Evolutionary conservation across 2,329 filamentous ascomycete genomes (phyloP).

Genomic region (Cladosporium sp.): DNA sequence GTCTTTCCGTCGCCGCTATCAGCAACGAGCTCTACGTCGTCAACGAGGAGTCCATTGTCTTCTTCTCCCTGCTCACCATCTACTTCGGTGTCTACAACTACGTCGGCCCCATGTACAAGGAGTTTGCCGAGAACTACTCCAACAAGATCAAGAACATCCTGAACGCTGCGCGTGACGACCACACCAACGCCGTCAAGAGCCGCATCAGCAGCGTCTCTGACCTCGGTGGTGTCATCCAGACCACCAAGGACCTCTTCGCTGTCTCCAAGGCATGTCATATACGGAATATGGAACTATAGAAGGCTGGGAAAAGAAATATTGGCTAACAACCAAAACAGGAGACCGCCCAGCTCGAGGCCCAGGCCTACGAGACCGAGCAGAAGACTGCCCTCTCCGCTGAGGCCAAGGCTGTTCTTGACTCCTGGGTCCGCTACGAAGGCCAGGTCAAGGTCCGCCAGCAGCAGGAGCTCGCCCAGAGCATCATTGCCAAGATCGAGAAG

Average conservation of each 20-base stretch:
- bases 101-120: slow-evolving; percentile 84
- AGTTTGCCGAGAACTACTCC: slow-evolving; percentile 88
- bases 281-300: neutral
- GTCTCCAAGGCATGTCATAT: slow-evolving; percentile 82
- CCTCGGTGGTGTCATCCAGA: slow-evolving; percentile 88
- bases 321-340: slow-evolving; percentile 60
- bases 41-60: slow-evolving; percentile 97
- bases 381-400: slow-evolving; percentile 87
- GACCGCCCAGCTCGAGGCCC: slow-evolving; percentile 91
- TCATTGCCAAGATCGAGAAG: slow-evolving; percentile 98
- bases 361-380: slow-evolving; percentile 98
- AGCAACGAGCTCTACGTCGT: slow-evolving; percentile 99
- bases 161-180: slow-evolving; percentile 89
- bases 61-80: slow-evolving; percentile 87
- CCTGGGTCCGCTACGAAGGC: slow-evolving; percentile 97
- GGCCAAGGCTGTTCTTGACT: slow-evolving; percentile 94
- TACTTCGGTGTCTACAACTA: slow-evolving; percentile 93
- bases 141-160: slow-evolving; percentile 93
- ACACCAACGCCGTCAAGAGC: slow-evolving; percentile 91
- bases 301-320: neutral
- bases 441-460: slow-evolving; percentile 99
- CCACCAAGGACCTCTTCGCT: slow-evolving; percentile 95
- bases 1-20: slow-evolving; percentile 89
- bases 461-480: slow-evolving; percentile 84
- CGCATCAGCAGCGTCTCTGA: slow-evolving; percentile 94